phyloP scores from a whole-genome alignment of 352 stramenopile genomes.

The Globisporangium echinulatum region DNA sequence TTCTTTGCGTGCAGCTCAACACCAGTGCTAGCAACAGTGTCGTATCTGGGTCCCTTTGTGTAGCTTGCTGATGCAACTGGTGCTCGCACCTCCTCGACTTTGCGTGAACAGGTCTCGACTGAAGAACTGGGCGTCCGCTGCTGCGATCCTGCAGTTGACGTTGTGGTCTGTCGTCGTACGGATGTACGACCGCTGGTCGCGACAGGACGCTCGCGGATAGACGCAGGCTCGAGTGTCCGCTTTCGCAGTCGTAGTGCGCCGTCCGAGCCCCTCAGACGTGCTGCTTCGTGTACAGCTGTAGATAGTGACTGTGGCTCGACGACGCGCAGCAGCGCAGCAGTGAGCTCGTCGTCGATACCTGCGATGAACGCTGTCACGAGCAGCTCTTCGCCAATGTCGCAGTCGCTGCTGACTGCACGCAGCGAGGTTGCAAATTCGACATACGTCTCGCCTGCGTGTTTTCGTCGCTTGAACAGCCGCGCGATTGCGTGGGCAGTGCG shows the following conservation, averaged over 20 bases:
- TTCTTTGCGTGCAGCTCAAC: background rate
- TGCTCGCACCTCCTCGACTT: background rate
- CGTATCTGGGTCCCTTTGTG: background rate
- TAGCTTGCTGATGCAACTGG: background rate
- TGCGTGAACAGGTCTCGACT: background rate
- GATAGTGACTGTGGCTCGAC: constrained; percentile 5
- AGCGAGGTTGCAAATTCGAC: constrained; percentile 3
- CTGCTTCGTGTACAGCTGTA: constrained; percentile 4
- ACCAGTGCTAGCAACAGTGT: background rate
- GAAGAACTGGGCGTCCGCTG: background rate
- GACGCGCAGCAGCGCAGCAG: constrained; percentile 7
- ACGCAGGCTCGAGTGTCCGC: background rate
- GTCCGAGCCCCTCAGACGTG: constrained; percentile 7
- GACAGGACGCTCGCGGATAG: background rate
- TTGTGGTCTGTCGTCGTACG: background rate
- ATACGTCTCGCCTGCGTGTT: constrained; percentile 8
- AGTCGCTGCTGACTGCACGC: background rate
- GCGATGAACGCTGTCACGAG: constrained; percentile 10
- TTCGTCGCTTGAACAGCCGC: constrained; percentile 11
- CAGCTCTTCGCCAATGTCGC: constrained; percentile 5
- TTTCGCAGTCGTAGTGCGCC: background rate
- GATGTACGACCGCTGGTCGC: constrained; percentile 1
- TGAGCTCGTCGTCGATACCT: constrained; percentile 12
- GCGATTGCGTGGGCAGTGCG: constrained; percentile 3
- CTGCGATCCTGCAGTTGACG: background rate